Base-by-base conservation (phyloP, 345 rosid genomes). In the Sisymbrium irio region DNA sequence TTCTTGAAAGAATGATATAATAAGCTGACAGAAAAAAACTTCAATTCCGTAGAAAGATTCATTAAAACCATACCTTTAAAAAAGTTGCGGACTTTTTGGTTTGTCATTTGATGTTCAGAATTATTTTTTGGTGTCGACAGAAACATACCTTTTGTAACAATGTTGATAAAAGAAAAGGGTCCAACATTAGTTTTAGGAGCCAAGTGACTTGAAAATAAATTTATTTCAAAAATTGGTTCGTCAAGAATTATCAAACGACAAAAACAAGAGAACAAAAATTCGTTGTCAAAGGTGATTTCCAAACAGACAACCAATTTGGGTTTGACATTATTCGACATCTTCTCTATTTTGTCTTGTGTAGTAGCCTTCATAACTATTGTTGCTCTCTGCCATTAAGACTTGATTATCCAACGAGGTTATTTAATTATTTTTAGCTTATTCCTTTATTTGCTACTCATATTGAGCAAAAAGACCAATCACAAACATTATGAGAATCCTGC, bases 291-390 rank as follows among this genome's bases (percentile, higher is more conserved):
- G 9, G 40, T 56, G 39, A 56, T 56, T 32, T 9, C 40, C n/a
- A n/a, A 56, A 56, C 14, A 1, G 61, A 15, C 40, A 32, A 56
- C 22, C 53, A 37, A 17, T 17, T 33, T 42, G 62, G 87, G 85
- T 57, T 86, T 85, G 35, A 89, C 86, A 69, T 89, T 89, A 71
- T 86, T 86, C 68, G 80, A 86, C 92, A 88, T 91, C 73, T 49
- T 83, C 42, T 85, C 86, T 42, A 86, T 72, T 78, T 85, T 87
- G n/a, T 86, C 97, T 76, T 90, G 85, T 0, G 87, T 82, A 56
- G 87, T 82, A 56, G 51, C 33, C 78, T 89, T 89, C 32, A 30
- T 10, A 55, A 8, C 39, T 30, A 53, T 53, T 27, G 58, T 53
- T 53, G 58, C 18, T 53, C 58, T 53, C 57, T 36, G 22, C 33